Percentiles rank a stretch among this genome's conserved stretches.
Conservation (phyloP, 176 grass and related monocot genomes). For the Phoenix roebelenii region DNA sequence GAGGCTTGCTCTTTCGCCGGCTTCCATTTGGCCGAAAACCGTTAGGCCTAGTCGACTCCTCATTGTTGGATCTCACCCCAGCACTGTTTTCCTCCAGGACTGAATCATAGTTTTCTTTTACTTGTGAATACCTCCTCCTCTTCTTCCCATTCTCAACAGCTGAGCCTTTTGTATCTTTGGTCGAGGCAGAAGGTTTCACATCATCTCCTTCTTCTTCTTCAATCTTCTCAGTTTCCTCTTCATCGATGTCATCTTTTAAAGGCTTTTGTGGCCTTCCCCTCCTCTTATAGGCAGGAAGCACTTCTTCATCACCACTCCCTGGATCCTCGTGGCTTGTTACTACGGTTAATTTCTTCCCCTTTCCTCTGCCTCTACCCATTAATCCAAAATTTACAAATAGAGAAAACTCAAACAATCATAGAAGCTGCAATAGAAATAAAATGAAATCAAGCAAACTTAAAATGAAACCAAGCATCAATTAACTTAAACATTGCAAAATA, state of each 20-base stretch:
- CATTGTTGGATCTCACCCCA: constrained; percentile 7
- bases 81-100: constrained; percentile 20
- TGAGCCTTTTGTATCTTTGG: constrained; percentile 24
- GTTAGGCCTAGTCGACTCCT: constrained; percentile 16
- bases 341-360: constrained; percentile 42
- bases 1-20: constrained; percentile 82
- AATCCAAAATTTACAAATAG: background rate
- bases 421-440: background rate
- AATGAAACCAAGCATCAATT: background rate
- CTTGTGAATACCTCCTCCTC: constrained; percentile 17
- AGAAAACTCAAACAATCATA: constrained; percentile 4
- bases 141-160: constrained; percentile 34
- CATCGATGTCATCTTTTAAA: constrained; percentile 29
- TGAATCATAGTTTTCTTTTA: constrained; percentile 16
- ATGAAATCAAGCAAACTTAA: background rate
- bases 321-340: constrained; percentile 33
- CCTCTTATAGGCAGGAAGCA: constrained; percentile 48
- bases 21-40: constrained; percentile 71
- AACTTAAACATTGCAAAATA: background rate
- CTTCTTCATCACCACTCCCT: constrained; percentile 55
- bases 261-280: constrained; percentile 57
- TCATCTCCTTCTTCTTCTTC: constrained; percentile 32
- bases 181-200: background rate
- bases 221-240: constrained; percentile 30
- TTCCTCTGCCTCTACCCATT: constrained; percentile 78